Base-by-base conservation (phyloP, 2,329 filamentous ascomycete species). In the Graphilbum sp. region DNA sequence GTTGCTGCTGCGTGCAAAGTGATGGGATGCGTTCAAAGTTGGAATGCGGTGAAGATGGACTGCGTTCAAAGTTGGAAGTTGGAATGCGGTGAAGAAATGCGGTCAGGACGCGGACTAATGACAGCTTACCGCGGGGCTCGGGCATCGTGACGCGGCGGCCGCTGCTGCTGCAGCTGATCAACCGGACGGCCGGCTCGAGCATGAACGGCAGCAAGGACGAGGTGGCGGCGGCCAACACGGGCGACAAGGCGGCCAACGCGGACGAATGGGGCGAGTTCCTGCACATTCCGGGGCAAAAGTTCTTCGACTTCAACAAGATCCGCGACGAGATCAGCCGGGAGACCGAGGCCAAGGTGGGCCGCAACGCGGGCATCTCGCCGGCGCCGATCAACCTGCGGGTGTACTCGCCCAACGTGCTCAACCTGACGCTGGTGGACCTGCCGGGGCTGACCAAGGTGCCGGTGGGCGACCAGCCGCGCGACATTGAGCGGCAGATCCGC, bases 221-320 rank as follows among this genome's bases (percentile, higher is more conserved):
- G 44, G 54, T 85, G 49, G 61, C 73, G 44, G 54, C 85, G 49
- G 61, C 73, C 42, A 65, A 67, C 42, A 65, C 67, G 42, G 76
- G 73, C 39, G 90, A 96, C 60, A 81, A 82, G 58, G 81, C 86
- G 49, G 84, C 87, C 52, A 98, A 98, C 59, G 60, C 72, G 17
- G 86, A 96, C 55, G 90, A 98, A 61, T 98, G 92, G 84, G 90
- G 88, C 66, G 90, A 98, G 67, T 98, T 98, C 55, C 82, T 94
- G 55, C 90, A 98, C 55, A 80, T 94, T 40, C 87, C 86, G 4
- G 83, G 86, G 50, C 76, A 86, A 50, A 79, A 96, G 58, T 98
- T 98, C 59, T 72, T 70, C 51, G 82, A 92, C 55, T 88, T 98
- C 50, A 90, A 92, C 53, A 90, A 98, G 62, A 96, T 98, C 51